Evolutionary conservation across 768 basidiomycete species (phyloP).

Genomic region (Lentinus tigrinus): DNA sequence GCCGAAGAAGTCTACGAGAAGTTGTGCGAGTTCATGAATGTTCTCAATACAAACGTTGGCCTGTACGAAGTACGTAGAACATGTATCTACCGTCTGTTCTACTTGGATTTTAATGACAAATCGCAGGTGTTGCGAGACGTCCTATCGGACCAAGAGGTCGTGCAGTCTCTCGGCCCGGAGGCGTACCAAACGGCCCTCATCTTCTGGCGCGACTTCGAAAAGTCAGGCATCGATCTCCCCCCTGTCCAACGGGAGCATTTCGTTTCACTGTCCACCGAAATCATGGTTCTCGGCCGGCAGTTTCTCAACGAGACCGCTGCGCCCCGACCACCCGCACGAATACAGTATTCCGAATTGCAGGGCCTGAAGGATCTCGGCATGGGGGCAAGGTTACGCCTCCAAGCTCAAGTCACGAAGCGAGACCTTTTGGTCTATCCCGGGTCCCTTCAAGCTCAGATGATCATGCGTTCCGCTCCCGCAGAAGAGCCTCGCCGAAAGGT

Average conservation of each 20-base stretch:
- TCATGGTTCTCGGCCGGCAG: constrained; percentile 81
- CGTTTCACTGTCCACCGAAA: constrained; percentile 86
- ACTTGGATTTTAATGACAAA: background rate
- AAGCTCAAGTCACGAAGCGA: constrained; percentile 74
- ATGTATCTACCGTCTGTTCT: background rate
- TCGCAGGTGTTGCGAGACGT: constrained; percentile 68
- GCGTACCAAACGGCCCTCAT: constrained; percentile 87
- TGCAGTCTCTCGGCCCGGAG: constrained; percentile 66
- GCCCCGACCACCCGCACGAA: constrained; percentile 63
- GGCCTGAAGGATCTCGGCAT: constrained; percentile 78
- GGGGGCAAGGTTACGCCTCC: constrained; percentile 70
- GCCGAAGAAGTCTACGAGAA: constrained; percentile 88
- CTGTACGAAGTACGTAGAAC: constrained; percentile 73
- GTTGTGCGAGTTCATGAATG: constrained; percentile 96
- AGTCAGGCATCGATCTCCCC: constrained; percentile 91
- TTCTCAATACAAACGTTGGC: constrained; percentile 89
- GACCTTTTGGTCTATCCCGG: constrained; percentile 81
- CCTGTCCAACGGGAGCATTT: constrained; percentile 75
- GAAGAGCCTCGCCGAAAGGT: constrained; percentile 81
- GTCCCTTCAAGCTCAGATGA: constrained; percentile 89
- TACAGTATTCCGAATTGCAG: constrained; percentile 65
- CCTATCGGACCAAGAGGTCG: constrained; percentile 64
- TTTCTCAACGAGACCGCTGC: constrained; percentile 72
- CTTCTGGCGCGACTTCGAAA: constrained; percentile 96
- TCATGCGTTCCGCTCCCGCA: constrained; percentile 83